Percentiles rank a stretch among this genome's conserved stretches.
These are phyloP conservation scores for Mycogone perniciosa DNA, from an alignment of 2,329 filamentous ascomycete genomes.

Conservation along the genomic window DNA sequence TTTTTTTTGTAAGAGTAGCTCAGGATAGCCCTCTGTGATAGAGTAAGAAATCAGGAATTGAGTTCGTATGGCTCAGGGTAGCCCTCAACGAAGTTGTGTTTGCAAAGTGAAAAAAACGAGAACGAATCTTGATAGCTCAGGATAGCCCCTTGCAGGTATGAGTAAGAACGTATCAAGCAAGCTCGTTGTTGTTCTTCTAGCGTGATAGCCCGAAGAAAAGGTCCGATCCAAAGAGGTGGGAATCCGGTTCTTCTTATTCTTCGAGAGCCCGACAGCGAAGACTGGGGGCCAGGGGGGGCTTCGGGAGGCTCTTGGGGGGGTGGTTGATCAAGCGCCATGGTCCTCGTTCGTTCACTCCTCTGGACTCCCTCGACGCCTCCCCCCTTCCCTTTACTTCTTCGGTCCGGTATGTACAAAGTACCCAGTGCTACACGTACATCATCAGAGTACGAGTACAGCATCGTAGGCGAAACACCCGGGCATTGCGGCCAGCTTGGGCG, in stretches of 20 bases:
- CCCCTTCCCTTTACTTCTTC: no score
- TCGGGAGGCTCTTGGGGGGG: not conserved
- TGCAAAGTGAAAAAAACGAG: not conserved
- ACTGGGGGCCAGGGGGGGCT: not conserved
- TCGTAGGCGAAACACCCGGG: not conserved
- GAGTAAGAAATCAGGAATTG: conserved; percentile 10
- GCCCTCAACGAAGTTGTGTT: conserved; percentile 11
- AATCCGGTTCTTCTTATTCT: not conserved
- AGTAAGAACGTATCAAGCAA: not conserved
- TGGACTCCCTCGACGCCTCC: no score
- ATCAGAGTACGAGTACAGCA: not conserved
- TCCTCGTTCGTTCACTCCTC: not conserved
- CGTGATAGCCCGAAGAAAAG: not conserved
- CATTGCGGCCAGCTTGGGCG: no score
- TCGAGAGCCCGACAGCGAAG: not conserved
- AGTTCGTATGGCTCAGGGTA: conserved; percentile 16
- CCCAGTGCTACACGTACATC: not conserved
- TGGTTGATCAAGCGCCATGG: not conserved
- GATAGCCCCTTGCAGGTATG: not conserved
- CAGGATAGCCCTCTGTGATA: conserved; percentile 14
- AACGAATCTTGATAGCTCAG: not conserved
- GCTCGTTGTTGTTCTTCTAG: not conserved
- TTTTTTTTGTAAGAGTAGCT: conserved; percentile 8
- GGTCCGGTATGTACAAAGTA: no score
- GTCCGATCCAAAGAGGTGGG: not conserved